Percentiles rank a stretch among this genome's conserved stretches.
These are phyloP conservation scores for Allodekkera sacchari DNA, from an alignment of 805 yeast species.

Conservation along the genomic window DNA sequence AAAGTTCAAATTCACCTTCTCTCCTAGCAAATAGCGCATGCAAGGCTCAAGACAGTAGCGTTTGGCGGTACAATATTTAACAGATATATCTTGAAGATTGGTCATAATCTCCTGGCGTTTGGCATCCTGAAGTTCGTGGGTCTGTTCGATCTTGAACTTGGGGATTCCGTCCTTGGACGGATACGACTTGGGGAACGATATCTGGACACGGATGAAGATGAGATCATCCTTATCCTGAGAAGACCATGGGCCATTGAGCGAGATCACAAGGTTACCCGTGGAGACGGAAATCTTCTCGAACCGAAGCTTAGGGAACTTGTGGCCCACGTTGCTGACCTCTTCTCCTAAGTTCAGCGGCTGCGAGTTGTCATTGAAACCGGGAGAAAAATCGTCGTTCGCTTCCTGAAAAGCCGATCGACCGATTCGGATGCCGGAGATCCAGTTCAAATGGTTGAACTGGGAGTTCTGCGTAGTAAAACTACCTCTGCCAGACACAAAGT, in stretches of 20 bases:
- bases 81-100: conserved; percentile 47
- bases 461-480: conserved; percentile 29
- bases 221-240: conserved; percentile 33
- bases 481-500: conserved; percentile 17
- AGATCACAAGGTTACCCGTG: conserved; percentile 68
- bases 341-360: conserved; percentile 71
- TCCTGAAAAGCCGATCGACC: conserved; percentile 39
- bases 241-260: conserved; percentile 78
- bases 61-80: conserved; percentile 45
- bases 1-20: conserved; percentile 43
- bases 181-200: conserved; percentile 65
- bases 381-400: conserved; percentile 27
- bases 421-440: conserved; percentile 90
- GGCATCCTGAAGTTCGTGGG: conserved; percentile 51
- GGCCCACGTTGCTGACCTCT: conserved; percentile 83
- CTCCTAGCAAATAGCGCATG: conserved; percentile 74
- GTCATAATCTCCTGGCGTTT: conserved; percentile 42
- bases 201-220: conserved; percentile 59
- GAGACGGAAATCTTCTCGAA: conserved; percentile 86
- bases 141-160: conserved; percentile 65
- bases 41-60: conserved; percentile 75
- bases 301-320: conserved; percentile 75
- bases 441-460: conserved; percentile 61
- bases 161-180: conserved; percentile 49
- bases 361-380: conserved; percentile 17